Conservation (phyloP, 768 basidiomycete species). For the Crassisporium funariophilum region DNA sequence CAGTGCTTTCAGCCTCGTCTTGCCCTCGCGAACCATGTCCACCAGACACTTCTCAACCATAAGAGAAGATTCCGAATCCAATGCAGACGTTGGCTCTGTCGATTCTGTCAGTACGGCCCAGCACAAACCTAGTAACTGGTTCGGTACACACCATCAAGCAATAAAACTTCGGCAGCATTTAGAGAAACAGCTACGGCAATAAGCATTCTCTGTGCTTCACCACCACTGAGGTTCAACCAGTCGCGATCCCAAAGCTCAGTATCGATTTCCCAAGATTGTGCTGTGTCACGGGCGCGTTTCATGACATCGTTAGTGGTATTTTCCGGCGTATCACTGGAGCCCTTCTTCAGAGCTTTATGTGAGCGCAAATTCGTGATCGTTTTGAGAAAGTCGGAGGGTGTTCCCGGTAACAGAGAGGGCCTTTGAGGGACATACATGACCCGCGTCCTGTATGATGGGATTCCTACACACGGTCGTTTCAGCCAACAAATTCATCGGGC, state of each 20-base stretch:
- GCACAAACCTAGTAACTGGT: not conserved
- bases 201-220: constrained; percentile 84
- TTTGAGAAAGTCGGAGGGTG: constrained; percentile 71
- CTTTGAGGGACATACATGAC: constrained; percentile 89
- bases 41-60: constrained; percentile 67
- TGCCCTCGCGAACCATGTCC: constrained; percentile 47
- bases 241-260: constrained; percentile 72
- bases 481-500: not conserved
- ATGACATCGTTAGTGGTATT: constrained; percentile 41
- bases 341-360: constrained; percentile 32
- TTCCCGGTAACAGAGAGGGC: constrained; percentile 82
- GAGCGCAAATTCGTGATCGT: constrained; percentile 57
- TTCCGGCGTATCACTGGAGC: constrained; percentile 12
- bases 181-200: constrained; percentile 75
- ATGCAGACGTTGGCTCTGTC: constrained; percentile 86
- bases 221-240: constrained; percentile 83
- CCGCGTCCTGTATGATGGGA: constrained; percentile 75
- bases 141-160: constrained; percentile 68
- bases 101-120: not conserved
- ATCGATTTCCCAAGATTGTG: constrained; percentile 69
- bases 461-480: constrained; percentile 37
- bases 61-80: constrained; percentile 68
- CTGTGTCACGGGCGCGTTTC: constrained; percentile 61
- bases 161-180: constrained; percentile 73
- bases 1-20: constrained; percentile 64